phyloP scores from a whole-genome alignment of 345 rosid genomes.

The Turritis glabra region DNA sequence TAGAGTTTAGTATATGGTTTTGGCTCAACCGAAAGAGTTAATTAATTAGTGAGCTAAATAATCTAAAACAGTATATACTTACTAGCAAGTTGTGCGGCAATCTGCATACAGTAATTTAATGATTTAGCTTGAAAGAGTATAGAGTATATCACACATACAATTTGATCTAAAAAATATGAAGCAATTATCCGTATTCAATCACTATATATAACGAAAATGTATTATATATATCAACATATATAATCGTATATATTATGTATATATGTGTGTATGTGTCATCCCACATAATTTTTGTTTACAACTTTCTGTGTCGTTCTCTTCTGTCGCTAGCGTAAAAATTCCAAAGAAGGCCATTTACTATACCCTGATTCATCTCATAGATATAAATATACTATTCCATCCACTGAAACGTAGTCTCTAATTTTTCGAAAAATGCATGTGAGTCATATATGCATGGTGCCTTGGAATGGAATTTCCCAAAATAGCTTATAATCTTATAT shows the following conservation, averaged over 20 bases:
- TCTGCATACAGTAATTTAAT: not conserved
- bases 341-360: not conserved
- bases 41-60: not conserved
- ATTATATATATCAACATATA: too few relatives aligned
- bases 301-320: too few relatives aligned
- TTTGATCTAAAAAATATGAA: not conserved
- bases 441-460: not conserved
- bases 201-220: not conserved
- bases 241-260: not conserved
- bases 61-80: too few relatives aligned
- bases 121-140: not conserved
- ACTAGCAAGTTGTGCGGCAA: too few relatives aligned
- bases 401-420: not conserved
- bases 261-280: too few relatives aligned
- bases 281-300: too few relatives aligned
- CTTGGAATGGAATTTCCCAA: constrained; percentile 13
- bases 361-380: too few relatives aligned
- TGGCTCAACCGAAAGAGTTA: not conserved
- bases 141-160: not conserved
- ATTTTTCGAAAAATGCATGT: constrained; percentile 8
- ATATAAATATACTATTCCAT: not conserved
- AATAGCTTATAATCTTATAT: constrained; percentile 8
- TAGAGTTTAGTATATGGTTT: not conserved
- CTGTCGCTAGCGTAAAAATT: not conserved
- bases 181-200: not conserved